Evolutionary conservation across 164 flowering plant species (phyloP), one percentile per base, ranked within the genome.

Genomic region (Buxus sempervirens): DNA sequence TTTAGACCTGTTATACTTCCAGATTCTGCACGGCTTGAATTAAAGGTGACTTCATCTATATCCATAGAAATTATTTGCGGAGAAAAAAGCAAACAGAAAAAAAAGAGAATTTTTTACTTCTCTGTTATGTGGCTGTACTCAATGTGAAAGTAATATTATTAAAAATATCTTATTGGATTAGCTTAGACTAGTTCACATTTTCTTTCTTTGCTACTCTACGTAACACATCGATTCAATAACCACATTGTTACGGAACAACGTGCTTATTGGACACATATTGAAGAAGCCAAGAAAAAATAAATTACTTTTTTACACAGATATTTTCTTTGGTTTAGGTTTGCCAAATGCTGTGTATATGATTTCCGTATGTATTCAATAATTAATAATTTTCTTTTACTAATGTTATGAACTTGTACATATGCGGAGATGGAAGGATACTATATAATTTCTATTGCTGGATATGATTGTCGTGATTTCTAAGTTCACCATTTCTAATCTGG

Each of bases 1-100:
- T 95, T 92, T 80, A 86, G 99, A 78, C 99, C 99, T 19, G 98
- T 95, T 64, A 95, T 95, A 72, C 98, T 95, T 78, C 99, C 99
- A 68, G 99, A 95, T 82, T 90, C 98, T 78, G 96, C 99, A 36
- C 78, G 82, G 64, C 91, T 95, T 54, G 99, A 95, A 77, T 75
- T 95, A 48, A 95, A 95, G 96, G 99, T 91, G 67, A 62, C 60
- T 21, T 45, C 25, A 25, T 60, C 54, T 55, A 16, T 65, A 16
- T 60, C 42, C 63, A 19, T 38, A 24, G 4, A 12, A 9, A 20
- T 54, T 19, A 41, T 22, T 14, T 23, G 23, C 22, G 14, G 12
- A 53, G 5, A 22, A 10, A 58, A 38, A 38, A 36, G 23, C 41
- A 24, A 25, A 58, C 1, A 27, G 19, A 59, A 27, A 21, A 24